Base-by-base conservation (phyloP, 768 basidiomycete species). In the Amyloporia xantha region DNA sequence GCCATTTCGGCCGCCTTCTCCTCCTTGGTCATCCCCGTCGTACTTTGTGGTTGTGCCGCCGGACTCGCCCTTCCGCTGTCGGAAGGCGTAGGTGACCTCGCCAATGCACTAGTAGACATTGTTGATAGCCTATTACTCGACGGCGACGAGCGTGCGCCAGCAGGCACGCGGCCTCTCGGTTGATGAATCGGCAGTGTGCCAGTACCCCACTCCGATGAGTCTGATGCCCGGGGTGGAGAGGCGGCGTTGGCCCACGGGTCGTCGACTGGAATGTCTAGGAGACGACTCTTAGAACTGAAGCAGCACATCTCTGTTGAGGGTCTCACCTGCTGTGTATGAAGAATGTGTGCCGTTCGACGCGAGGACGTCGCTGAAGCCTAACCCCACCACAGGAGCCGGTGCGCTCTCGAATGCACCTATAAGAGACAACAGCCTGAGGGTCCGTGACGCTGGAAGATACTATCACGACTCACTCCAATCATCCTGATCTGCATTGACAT, bases 1-100 rank as follows among this genome's bases (percentile, higher is more conserved):
- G 86, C 86, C 82, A 97, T 86, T 70, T 96, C 91, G n/a, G 81
- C 82, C 1, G 89, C 89, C 65, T 88, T 95, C 57, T 94, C 92
- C 65, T 96, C 95, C 64, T 92, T 96, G 23, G 79, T 76, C 75
- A 91, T 72, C 0, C 69, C 70, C 1, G 64, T 66, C 23, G 76
- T 66, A 48, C 72, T 69, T 48, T 51, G 59, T 54, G 17, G 53
- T 39, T 25, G 57, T n/a, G 27, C 33, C 3, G 57, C 45, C 33
- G 49, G 37, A 11, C 48, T 56, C 17, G 28, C 41, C 39, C 49
- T 51, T 2, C 56, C 49, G 17, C 45, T 51, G 15, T 63, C 62
- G 1, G 59, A 60, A 2, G 59, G 59, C 15, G 60, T 59, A 1
- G 54, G 35, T 2, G 62, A 54, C 4, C 53, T 50, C 23, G 38